These are phyloP conservation scores for Leccinum subfulvum DNA, from an alignment of 1,284 basidiomycete species.

Conservation along the genomic window DNA sequence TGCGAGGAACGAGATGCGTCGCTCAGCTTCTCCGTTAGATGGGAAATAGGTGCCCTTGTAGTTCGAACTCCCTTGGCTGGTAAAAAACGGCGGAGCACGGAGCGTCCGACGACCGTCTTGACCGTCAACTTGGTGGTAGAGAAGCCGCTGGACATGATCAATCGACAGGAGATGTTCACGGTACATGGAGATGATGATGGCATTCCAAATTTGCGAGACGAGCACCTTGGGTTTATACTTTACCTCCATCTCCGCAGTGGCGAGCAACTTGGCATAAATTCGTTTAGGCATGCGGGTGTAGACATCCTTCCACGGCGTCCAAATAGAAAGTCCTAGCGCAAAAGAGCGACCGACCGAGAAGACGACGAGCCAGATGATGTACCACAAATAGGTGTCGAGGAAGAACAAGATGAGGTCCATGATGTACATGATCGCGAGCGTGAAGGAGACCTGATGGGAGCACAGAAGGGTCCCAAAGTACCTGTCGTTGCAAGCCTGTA, in stretches of 20 bases:
- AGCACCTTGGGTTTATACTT: slow-evolving; percentile 98
- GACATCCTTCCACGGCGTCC: slow-evolving; percentile 97
- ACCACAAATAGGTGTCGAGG: slow-evolving; percentile 97
- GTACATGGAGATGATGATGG: slow-evolving; percentile 98
- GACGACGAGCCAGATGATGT: slow-evolving; percentile 94
- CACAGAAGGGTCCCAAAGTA: slow-evolving; percentile 79
- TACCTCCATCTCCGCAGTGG: slow-evolving; percentile 93
- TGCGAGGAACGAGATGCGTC: slow-evolving; percentile 95
- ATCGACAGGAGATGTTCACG: slow-evolving; percentile 94
- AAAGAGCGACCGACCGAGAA: slow-evolving; percentile 91
- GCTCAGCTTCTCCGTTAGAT: slow-evolving; percentile 88
- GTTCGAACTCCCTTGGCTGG: slow-evolving; percentile 75
- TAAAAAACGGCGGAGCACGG: slow-evolving; percentile 94
- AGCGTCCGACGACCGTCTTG: slow-evolving; percentile 86
- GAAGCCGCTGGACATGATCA: slow-evolving; percentile 89
- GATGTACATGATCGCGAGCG: slow-evolving; percentile 92
- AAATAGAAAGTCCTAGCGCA: slow-evolving; percentile 87
- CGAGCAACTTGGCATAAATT: slow-evolving; percentile 92
- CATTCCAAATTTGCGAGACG: slow-evolving; percentile 97
- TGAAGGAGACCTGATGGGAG: slow-evolving; percentile 86
- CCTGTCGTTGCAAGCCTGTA: slow-evolving; percentile 83
- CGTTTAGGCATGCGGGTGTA: slow-evolving; percentile 93
- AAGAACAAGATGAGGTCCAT: slow-evolving; percentile 96
- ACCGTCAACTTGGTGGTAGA: slow-evolving; percentile 91
- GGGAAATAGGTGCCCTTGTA: slow-evolving; percentile 89